Evolutionary conservation across 305 asterid species (phyloP), one percentile per base, ranked within the genome.

Genomic region (Coffea humblotiana): DNA sequence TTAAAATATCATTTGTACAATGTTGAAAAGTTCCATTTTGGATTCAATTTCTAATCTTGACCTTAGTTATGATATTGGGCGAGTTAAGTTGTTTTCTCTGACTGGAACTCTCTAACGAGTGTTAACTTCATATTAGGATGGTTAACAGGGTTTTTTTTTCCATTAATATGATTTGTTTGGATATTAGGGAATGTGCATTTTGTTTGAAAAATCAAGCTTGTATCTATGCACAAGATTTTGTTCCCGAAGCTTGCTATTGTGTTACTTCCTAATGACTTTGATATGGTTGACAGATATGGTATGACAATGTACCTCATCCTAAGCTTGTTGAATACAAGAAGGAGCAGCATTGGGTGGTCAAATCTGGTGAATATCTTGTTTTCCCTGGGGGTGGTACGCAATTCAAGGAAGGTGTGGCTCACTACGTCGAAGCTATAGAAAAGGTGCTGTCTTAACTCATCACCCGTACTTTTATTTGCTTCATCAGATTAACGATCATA

Each of bases 381-480:
- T 96, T 96, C 81, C 99, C 99, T 19, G 99, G 99, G 19, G 98
- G 98, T 13, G 99, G 98, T 27, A 96, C 99, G 73, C 98, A 96
- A 81, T 96, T 96, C 88, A 92, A 87, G 81, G 75, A 88, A 32
- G 99, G 98, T 77, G 98, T 90, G 67, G 74, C 82, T 86, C 88
- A 78, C 76, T 96, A 94, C 78, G 88, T 96, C 40, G 84, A 86
- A 16, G 84, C 87, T 77, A 84, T 96, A 74, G 89, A 84, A 75
- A 83, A 91, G 97, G 99, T 94, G 83, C n/a, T 78, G 21, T 27
- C 25, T 56, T 56, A 6, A 56, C 71, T 60, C 25, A 0, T 19
- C 23, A 27, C 45, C 23, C 8, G 25, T 61, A 52, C 19, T 13
- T 14, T 40, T 40, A 40, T 40, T 37, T 54, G 7, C 37, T 43